Evolutionary conservation across 441 rosid species (phyloP), one percentile per base, ranked within the genome.

Genomic region (Erodium moschatum): DNA sequence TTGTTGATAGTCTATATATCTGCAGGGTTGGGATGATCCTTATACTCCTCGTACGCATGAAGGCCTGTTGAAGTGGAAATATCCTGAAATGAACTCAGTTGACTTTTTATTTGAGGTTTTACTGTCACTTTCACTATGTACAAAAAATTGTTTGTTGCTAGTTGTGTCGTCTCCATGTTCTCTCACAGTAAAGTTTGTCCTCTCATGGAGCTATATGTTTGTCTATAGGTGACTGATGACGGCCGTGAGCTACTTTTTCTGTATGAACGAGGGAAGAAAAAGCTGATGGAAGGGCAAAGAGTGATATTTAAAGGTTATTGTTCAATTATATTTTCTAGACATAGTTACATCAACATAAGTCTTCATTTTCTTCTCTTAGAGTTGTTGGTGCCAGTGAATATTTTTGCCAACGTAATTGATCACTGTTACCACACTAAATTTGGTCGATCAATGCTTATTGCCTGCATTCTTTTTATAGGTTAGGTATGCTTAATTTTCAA

Each of bases 11-110:
- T 67, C 11, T 68, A 29, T 8, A 7, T 73, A 61, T 74, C 64
- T 65, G 63, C 79, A 95, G 99, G 99, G 96, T 65, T 95, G 99
- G 99, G 98, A 95, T 78, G 99, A 95, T 80, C 97, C 96, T 64
- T 95, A 95, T 64, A 88, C 90, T 75, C 89, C 99, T 58, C 92
- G 96, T 65, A 89, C 98, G 21, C 96, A 95, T 73, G 93, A 95
- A 80, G 97, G 98, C 66, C 96, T 95, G 69, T 72, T 95, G 76
- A 95, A 95, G 82, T 92, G 99, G 99, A 95, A 95, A 77, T 95
- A 95, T 82, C 87, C 98, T 60, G 85, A 85, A 69, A 77, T 89
- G 97, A 95, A 95, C 82, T 95, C 97, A 1, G 96, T 95, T 44
- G 99, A 95, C 81, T 92, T 92, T 84, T 80, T 87, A 44, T 95